These are phyloP conservation scores for Rubus parviflorus DNA, from an alignment of 306 rosid species.

Conservation along the genomic window DNA sequence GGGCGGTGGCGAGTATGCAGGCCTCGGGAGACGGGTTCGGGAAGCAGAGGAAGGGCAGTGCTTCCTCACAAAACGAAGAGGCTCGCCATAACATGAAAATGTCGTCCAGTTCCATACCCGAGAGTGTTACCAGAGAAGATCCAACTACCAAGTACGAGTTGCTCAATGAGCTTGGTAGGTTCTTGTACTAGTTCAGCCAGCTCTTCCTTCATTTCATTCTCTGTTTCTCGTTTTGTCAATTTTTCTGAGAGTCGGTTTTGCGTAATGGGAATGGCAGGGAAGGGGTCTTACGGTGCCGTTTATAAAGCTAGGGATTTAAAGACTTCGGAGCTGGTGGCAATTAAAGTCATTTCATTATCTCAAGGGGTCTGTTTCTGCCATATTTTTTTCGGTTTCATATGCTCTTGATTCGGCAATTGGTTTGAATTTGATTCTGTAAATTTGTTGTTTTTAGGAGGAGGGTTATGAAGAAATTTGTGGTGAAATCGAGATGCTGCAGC, in stretches of 20 bases:
- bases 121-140: constrained; percentile 85
- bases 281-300: constrained; percentile 96
- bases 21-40: constrained; percentile 80
- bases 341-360: constrained; percentile 84
- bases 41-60: constrained; percentile 63
- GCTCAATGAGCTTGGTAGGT: constrained; percentile 94
- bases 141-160: constrained; percentile 85
- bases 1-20: constrained; percentile 95
- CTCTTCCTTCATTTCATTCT: neutral
- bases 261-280: constrained; percentile 54
- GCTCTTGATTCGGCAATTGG: constrained; percentile 4
- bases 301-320: constrained; percentile 91
- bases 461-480: constrained; percentile 98
- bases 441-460: constrained; percentile 66
- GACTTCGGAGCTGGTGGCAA: constrained; percentile 94
- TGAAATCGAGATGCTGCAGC: constrained; percentile 98
- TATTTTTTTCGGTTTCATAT: neutral
- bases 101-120: constrained; percentile 91
- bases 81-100: constrained; percentile 56
- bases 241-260: neutral
- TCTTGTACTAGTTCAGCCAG: neutral
- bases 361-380: constrained; percentile 70
- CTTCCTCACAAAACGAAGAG: constrained; percentile 65
- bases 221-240: neutral
- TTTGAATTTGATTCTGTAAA: constrained; percentile 22